phyloP scores from a whole-genome alignment of 148 eudicot genomes.

The Heliamphora exappendiculata region DNA sequence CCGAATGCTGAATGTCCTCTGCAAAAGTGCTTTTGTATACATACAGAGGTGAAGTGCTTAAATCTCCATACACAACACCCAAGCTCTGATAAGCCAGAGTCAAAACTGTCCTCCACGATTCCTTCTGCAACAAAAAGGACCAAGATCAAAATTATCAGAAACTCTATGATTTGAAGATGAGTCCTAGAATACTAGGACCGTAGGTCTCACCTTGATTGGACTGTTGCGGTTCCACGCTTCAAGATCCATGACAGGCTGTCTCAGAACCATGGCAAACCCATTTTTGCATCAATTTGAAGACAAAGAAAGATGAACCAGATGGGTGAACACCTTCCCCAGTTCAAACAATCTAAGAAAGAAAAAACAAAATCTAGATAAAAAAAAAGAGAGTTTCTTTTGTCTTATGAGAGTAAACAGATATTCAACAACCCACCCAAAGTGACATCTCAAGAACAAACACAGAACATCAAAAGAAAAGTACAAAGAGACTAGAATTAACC shows the following conservation, averaged over 20 bases:
- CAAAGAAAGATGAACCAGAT: conserved; percentile 6
- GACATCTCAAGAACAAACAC: conserved; percentile 10
- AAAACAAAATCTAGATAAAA: background rate
- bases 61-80: conserved; percentile 81
- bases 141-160: background rate
- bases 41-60: conserved; percentile 69
- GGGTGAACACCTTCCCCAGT: conserved; percentile 12
- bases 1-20: conserved; percentile 69
- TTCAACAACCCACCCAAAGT: background rate
- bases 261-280: conserved; percentile 15
- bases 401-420: background rate
- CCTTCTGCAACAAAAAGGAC: conserved; percentile 33
- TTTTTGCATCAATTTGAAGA: conserved; percentile 8
- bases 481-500: background rate
- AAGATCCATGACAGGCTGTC: conserved; percentile 43
- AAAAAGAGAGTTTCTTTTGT: background rate
- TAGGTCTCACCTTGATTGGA: conserved; percentile 39
- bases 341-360: conserved; percentile 9
- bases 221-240: conserved; percentile 29
- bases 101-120: conserved; percentile 59
- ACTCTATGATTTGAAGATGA: background rate
- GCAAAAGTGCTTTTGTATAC: conserved; percentile 74
- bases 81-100: conserved; percentile 69
- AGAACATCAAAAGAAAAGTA: conserved; percentile 3
- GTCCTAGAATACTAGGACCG: background rate